phyloP scores from a whole-genome alignment of 129 eudicot genomes.

The Centrapalus pauciflorus region DNA sequence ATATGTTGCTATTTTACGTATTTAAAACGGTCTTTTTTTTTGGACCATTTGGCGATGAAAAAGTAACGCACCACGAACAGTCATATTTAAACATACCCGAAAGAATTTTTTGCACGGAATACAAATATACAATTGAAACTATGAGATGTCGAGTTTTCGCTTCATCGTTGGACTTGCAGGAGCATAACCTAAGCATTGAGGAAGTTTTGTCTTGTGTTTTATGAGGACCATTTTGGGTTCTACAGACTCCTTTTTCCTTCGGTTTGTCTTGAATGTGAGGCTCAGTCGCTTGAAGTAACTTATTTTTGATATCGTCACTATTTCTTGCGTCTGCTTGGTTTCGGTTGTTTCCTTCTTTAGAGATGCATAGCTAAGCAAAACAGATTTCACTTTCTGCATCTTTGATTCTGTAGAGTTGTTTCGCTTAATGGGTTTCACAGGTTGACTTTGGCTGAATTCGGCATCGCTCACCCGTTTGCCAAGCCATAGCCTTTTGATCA shows the following conservation, averaged over 20 bases:
- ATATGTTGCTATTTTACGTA: too few relatives aligned
- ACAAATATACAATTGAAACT: constrained; percentile 19
- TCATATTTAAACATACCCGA: background rate
- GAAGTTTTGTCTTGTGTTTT: constrained; percentile 32
- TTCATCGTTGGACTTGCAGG: constrained; percentile 24
- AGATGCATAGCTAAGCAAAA: constrained; percentile 53
- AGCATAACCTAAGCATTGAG: constrained; percentile 35
- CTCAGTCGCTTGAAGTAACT: constrained; percentile 46
- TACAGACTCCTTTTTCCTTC: constrained; percentile 21
- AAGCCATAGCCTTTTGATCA: constrained; percentile 21
- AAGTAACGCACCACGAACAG: too few relatives aligned
- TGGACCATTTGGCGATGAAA: too few relatives aligned
- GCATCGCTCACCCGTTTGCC: constrained; percentile 12
- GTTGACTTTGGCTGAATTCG: constrained; percentile 9
- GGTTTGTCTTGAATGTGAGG: constrained; percentile 40
- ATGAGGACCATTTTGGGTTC: constrained; percentile 24
- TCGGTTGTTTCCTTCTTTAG: constrained; percentile 42
- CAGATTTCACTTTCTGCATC: constrained; percentile 53
- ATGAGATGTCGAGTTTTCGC: background rate
- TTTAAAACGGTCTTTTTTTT: too few relatives aligned
- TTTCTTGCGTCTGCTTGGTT: constrained; percentile 23
- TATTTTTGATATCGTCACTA: constrained; percentile 22
- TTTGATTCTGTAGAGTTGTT: constrained; percentile 29
- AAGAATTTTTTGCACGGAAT: background rate
- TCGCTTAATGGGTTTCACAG: constrained; percentile 26